Base-by-base conservation (phyloP, 1,284 basidiomycete species). In the Anthracocystis walkeri region DNA sequence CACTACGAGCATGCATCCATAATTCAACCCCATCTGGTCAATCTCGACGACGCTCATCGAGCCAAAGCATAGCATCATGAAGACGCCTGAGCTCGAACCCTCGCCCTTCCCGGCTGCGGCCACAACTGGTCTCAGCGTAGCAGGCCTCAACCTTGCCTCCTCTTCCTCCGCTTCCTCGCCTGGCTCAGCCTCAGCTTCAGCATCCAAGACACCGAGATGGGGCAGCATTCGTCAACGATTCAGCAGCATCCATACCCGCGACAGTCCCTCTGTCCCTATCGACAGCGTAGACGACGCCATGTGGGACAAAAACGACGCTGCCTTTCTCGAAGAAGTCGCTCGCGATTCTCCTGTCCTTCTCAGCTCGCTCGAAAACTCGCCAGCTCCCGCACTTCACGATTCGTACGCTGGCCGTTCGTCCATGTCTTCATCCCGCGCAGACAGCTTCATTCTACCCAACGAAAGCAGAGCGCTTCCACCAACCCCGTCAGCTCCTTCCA, bases 291-390 rank as follows among this genome's bases (percentile, higher is more conserved):
- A 75, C 29, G 57, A 63, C 38, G 73, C 29, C 33, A 66, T 75
- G 60, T 75, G 73, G 73, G 73, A 75, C 55, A 75, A 66, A 57
- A 75, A 71, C 54, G 73, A 75, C 31, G 64, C 73, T n/a, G 73
- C 73, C 18, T 75, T 75, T 45, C 67, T 75, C 49, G 56, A 75
- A 35, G 64, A 75, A 21, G 67, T 75, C 23, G 67, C 73, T 12
- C 67, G 60, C 31, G 33, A 54, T n/a, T 67, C 70, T 6, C 71
- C 65, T 7, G 33, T 58, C 6, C 33, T 68, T 7, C 54, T 63
- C 21, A 27, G 23, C 40, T 59, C 60, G 0, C 44, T 55, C 12
- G 52, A 65, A 33, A 59, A 61, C 31, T 40, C 46, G 25, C 46
- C 46, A 48, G 46, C 65, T 31, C 55, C 65, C 3, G 41, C 50